Evolutionary conservation across 2,329 filamentous ascomycete genomes (phyloP).

Genomic region (Neofusicoccum ribis): DNA sequence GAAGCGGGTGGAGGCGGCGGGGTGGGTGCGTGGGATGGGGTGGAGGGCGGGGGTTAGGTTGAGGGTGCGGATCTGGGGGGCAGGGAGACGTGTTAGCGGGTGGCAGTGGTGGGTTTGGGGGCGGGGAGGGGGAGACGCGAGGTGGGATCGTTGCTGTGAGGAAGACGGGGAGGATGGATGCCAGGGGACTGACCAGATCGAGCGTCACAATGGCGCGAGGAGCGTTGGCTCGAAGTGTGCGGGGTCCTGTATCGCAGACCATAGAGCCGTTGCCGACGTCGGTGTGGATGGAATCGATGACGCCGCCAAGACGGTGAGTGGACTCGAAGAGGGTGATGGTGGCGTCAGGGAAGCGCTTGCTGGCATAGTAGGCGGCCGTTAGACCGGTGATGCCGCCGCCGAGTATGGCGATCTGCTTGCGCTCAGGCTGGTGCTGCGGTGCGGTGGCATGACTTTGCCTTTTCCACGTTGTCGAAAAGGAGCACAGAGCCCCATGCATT

Average conservation of each 20-base stretch:
- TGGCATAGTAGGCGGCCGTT: neutral
- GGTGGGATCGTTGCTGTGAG: too few relatives aligned
- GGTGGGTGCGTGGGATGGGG: neutral
- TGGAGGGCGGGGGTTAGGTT: neutral
- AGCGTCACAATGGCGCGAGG: conserved; percentile 1
- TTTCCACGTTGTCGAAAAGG: too few relatives aligned
- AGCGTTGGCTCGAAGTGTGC: conserved; percentile 3
- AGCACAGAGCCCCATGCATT: too few relatives aligned
- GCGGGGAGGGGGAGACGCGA: too few relatives aligned
- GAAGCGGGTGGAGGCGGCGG: conserved; percentile 2
- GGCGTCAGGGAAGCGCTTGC: neutral
- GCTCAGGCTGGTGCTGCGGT: neutral
- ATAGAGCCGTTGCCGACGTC: neutral
- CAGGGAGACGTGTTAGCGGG: too few relatives aligned
- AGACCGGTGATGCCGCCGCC: conserved; percentile 9
- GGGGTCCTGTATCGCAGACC: neutral
- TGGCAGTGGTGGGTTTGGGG: neutral
- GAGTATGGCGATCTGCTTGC: neutral
- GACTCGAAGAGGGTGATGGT: conserved; percentile 2
- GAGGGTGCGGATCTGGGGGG: neutral
- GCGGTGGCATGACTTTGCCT: neutral
- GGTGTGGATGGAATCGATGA: neutral
- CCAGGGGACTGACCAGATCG: neutral
- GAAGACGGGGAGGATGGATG: too few relatives aligned
- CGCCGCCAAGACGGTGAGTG: neutral